Percentiles rank a stretch among this genome's conserved stretches.
These are phyloP conservation scores for Carex parvula DNA, from an alignment of 176 grass and related monocot species.

Conservation along the genomic window DNA sequence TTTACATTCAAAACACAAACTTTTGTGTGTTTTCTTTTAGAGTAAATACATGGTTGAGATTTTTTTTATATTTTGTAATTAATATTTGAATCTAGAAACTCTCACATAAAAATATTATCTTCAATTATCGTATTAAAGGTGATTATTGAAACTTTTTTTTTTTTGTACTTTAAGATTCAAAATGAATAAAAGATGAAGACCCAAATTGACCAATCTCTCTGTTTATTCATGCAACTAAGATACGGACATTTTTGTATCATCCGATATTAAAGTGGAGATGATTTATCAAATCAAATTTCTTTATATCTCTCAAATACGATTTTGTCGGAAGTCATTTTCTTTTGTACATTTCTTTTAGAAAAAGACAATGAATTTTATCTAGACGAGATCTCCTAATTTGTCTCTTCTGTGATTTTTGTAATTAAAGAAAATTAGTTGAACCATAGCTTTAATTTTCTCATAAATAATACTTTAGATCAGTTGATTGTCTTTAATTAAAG, in stretches of 20 bases:
- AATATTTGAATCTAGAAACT: too few relatives aligned
- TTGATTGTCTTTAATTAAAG: slow-evolving; percentile 7
- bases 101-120: neutral
- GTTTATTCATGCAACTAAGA: neutral
- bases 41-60: too few relatives aligned
- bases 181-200: neutral
- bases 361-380: neutral
- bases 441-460: neutral
- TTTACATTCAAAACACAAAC: too few relatives aligned
- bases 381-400: neutral
- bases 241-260: neutral
- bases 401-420: neutral
- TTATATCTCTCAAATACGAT: neutral
- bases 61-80: too few relatives aligned
- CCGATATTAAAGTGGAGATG: neutral
- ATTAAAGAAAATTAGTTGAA: neutral
- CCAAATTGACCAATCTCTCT: neutral
- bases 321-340: neutral
- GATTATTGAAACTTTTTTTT: too few relatives aligned
- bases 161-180: neutral
- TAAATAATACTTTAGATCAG: too few relatives aligned
- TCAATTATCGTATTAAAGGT: neutral
- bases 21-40: too few relatives aligned
- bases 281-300: slow-evolving; percentile 6
- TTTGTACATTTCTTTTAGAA: neutral